Evolutionary conservation across 1,139 yeast genomes (phyloP).

Genomic region (Nakaseomyces glabratus): DNA sequence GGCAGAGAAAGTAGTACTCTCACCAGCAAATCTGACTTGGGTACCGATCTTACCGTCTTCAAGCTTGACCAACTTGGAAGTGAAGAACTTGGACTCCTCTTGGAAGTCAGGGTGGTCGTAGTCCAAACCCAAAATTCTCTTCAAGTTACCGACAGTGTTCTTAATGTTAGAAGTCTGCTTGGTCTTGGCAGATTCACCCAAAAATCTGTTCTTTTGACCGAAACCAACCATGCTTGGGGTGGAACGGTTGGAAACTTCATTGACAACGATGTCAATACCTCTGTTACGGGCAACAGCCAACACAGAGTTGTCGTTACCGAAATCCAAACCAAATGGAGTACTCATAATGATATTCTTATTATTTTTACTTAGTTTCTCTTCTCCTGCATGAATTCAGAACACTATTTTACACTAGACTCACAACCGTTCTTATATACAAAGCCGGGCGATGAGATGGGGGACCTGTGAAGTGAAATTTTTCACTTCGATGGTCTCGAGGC

Average conservation of each 20-base stretch:
- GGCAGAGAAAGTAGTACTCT: constrained; percentile 70
- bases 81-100: constrained; percentile 64
- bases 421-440: no score
- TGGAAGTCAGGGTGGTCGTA: constrained; percentile 70
- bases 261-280: constrained; percentile 96
- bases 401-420: no score
- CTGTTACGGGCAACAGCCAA: constrained; percentile 97
- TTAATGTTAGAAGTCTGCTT: constrained; percentile 94
- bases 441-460: no score
- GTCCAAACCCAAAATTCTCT: constrained; percentile 57
- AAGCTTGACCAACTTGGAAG: constrained; percentile 60
- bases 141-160: constrained; percentile 90
- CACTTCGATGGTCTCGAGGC: no score
- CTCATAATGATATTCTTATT: constrained; percentile 40
- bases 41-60: constrained; percentile 71
- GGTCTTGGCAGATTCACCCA: constrained; percentile 93
- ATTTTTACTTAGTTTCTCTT: neutral
- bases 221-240: constrained; percentile 95
- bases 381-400: no score
- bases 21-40: constrained; percentile 76
- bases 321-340: constrained; percentile 96
- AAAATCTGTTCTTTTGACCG: constrained; percentile 77
- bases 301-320: constrained; percentile 90
- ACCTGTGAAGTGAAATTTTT: no score
- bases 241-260: constrained; percentile 95